Base-by-base conservation (phyloP, 2,329 filamentous ascomycete genomes). In the Paecilomyces variotii region DNA sequence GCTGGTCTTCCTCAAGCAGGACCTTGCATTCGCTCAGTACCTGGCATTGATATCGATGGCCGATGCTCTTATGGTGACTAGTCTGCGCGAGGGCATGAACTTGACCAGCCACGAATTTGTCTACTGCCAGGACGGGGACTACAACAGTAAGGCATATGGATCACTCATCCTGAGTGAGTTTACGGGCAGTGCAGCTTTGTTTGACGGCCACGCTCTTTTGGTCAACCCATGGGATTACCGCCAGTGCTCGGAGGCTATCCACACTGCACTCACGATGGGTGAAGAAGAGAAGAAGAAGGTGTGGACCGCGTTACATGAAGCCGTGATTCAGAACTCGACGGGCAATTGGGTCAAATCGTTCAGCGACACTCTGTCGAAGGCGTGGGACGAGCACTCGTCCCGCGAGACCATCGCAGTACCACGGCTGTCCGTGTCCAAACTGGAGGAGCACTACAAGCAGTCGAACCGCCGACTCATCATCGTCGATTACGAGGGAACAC, bases 171-270 rank as follows among this genome's bases (percentile, higher is more conserved):
- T 97, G 57, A 96, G 91, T 62, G 93, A 97, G 72, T 97, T 97
- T 70, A 96, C 93, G 1, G 94, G 93, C 26, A 96, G 91, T 60
- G 87, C 92, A 0, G 90, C 89, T 0, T 82, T 97, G 1, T 96
- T 97, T 68, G 85, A 85, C 14, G 85, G 88, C 53, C 85, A 90
- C 59, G 88, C 94, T 63, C 82, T 97, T 12, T 84, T 90, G 0
- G 88, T 97, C 67, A 97, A 97, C 70, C 93, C 93, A 0, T 97
- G 93, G 93, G 90, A 97, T 71, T 96, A 96, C 72, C 84, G 88
- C 35, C 86, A 91, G 70, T 95, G 90, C 66, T 90, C 91, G 55
- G 86, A 94, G 32, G 90, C 91, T 9, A 93, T 97, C 75, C 87
- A 89, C 72, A 80, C 83, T 56, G 91, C 92, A 0, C 78, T 97